These are phyloP conservation scores for Candida quercuum DNA, from an alignment of 805 yeast species.

Conservation along the genomic window DNA sequence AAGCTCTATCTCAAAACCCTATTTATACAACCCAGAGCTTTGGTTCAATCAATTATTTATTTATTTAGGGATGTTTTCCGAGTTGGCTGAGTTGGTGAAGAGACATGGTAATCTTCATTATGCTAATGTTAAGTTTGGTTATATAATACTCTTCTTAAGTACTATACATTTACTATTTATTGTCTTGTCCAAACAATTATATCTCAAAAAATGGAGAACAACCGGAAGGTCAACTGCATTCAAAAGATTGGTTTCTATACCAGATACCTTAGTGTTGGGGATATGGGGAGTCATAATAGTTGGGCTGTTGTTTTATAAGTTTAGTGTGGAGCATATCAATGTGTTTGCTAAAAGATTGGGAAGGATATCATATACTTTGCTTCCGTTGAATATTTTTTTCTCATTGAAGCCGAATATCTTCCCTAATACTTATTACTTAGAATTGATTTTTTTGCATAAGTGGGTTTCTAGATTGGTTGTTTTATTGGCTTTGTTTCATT, in stretches of 20 bases:
- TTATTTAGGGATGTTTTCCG: neutral
- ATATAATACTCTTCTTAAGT: constrained; percentile 39
- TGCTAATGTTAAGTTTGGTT: constrained; percentile 59
- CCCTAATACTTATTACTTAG: constrained; percentile 44
- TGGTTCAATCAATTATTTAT: too few relatives aligned
- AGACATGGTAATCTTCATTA: constrained; percentile 53
- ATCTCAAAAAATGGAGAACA: constrained; percentile 31
- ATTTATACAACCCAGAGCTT: too few relatives aligned
- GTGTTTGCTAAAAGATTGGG: constrained; percentile 53
- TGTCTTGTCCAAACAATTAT: constrained; percentile 27
- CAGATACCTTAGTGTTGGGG: constrained; percentile 30
- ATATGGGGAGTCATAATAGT: constrained; percentile 30
- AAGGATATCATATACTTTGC: constrained; percentile 50
- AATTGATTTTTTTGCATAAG: constrained; percentile 54
- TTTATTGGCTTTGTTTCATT: constrained; percentile 41
- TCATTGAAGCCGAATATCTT: constrained; percentile 52
- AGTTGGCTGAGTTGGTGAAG: constrained; percentile 8
- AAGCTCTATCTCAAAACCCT: too few relatives aligned
- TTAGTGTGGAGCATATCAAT: constrained; percentile 26
- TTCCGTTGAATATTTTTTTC: constrained; percentile 53
- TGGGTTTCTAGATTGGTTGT: constrained; percentile 64
- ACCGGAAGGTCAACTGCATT: constrained; percentile 33
- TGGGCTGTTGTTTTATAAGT: constrained; percentile 31
- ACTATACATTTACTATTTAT: constrained; percentile 33
- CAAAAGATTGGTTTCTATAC: constrained; percentile 27